Percentiles rank a stretch among this genome's conserved stretches.
Conservation (phyloP, 2,329 filamentous ascomycete genomes). For the Dactylonectria macrodidyma region DNA sequence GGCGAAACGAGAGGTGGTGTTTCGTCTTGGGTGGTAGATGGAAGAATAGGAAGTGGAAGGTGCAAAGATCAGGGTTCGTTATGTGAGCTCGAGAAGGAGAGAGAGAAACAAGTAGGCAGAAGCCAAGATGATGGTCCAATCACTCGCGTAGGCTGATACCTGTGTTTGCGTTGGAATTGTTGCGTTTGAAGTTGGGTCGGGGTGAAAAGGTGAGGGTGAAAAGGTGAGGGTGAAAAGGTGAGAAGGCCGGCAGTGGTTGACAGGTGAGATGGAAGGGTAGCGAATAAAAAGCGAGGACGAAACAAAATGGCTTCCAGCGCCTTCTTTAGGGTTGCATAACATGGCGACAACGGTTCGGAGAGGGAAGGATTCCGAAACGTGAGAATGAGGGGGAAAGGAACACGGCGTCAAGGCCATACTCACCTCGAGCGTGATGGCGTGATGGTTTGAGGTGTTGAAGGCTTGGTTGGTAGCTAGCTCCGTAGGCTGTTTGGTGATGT, state of each 20-base stretch:
- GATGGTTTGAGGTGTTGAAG: neutral
- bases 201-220: neutral
- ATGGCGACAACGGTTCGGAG: conserved; percentile 32
- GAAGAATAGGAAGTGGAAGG: neutral
- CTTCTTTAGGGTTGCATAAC: neutral
- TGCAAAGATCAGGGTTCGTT: neutral
- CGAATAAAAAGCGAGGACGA: conserved; percentile 22
- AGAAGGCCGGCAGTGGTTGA: conserved; percentile 7
- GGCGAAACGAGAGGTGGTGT: neutral
- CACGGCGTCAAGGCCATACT: neutral
- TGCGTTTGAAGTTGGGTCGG: neutral
- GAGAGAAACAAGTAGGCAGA: conserved; percentile 20
- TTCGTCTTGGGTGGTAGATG: neutral
- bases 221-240: neutral
- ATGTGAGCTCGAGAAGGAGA: neutral
- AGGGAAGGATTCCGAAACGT: neutral
- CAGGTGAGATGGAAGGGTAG: neutral
- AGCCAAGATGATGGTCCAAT: conserved; percentile 19
- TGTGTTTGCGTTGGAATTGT: neutral
- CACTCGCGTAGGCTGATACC: neutral
- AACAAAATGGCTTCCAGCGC: neutral
- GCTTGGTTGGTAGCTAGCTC: too few relatives aligned
- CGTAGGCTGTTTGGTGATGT: neutral
- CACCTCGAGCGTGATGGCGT: neutral
- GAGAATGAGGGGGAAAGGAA: conserved; percentile 5